phyloP scores from a whole-genome alignment of 345 rosid genomes.

The Acer saccharum region DNA sequence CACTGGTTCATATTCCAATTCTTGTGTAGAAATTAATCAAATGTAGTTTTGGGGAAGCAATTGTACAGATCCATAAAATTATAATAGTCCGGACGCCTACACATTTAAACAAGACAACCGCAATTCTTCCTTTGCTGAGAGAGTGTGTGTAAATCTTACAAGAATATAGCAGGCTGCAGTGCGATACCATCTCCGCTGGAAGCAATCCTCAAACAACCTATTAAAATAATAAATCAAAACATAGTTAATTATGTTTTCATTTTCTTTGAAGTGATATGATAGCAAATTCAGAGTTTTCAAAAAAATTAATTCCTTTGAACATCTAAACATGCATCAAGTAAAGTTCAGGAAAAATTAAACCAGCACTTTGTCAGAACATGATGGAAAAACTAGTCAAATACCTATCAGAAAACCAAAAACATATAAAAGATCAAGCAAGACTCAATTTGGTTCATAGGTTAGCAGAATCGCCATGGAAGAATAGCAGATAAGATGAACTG shows the following conservation, averaged over 20 bases:
- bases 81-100: background rate
- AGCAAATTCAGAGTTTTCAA: background rate
- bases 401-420: background rate
- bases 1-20: background rate
- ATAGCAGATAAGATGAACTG: background rate
- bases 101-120: background rate
- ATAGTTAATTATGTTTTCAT: background rate
- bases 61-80: background rate
- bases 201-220: slow-evolving; percentile 97
- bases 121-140: slow-evolving; percentile 1
- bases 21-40: background rate
- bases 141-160: slow-evolving; percentile 46
- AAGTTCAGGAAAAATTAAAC: background rate
- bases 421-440: background rate
- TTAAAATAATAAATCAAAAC: slow-evolving; percentile 21
- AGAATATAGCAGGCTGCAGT: slow-evolving; percentile 99
- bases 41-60: background rate
- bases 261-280: background rate
- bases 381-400: background rate
- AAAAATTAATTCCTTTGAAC: background rate
- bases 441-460: background rate
- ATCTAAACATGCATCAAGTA: background rate
- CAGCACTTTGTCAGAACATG: background rate
- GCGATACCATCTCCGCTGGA: slow-evolving; percentile 97
- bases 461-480: background rate